These are phyloP conservation scores for Malassezia equina DNA, from an alignment of 1,284 basidiomycete genomes.

Conservation along the genomic window DNA sequence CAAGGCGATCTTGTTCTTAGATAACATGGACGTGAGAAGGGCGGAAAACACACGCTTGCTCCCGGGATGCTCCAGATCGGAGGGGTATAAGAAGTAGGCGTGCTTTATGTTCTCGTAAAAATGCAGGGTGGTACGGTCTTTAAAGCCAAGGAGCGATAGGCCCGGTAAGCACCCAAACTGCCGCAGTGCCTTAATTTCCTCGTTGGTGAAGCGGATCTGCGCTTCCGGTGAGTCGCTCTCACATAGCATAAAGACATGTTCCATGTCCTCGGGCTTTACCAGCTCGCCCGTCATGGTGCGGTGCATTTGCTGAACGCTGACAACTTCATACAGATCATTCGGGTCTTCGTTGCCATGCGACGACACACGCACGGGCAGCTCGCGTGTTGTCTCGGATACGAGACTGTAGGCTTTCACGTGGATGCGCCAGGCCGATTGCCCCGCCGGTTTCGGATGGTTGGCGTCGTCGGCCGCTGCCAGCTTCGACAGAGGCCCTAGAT, in stretches of 20 bases:
- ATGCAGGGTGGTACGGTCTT: slow-evolving; percentile 55
- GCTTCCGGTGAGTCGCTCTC: not conserved
- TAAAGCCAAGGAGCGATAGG: slow-evolving; percentile 86
- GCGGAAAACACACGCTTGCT: slow-evolving; percentile 84
- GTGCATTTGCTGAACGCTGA: slow-evolving; percentile 67
- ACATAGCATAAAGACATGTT: not conserved
- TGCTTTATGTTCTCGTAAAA: slow-evolving; percentile 88
- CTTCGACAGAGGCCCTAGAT: slow-evolving; percentile 54
- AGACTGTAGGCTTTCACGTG: slow-evolving; percentile 66
- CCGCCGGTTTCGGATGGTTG: slow-evolving; percentile 21
- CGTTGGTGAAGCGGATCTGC: slow-evolving; percentile 56
- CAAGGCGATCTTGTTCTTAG: slow-evolving; percentile 71
- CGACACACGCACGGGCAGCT: slow-evolving; percentile 36
- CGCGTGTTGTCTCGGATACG: slow-evolving; percentile 22
- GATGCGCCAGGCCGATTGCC: slow-evolving; percentile 62
- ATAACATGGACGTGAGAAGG: slow-evolving; percentile 69
- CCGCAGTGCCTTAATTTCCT: slow-evolving; percentile 70
- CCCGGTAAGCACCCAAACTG: slow-evolving; percentile 50
- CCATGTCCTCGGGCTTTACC: not conserved
- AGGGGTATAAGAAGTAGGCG: slow-evolving; percentile 80
- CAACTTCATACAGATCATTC: slow-evolving; percentile 59
- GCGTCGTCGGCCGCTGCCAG: slow-evolving; percentile 3
- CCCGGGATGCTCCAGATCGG: slow-evolving; percentile 78
- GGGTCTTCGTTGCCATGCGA: slow-evolving; percentile 25
- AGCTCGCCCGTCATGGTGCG: slow-evolving; percentile 51